Conservation (phyloP, 2,329 filamentous ascomycete genomes). For the Penicillium sp. region DNA sequence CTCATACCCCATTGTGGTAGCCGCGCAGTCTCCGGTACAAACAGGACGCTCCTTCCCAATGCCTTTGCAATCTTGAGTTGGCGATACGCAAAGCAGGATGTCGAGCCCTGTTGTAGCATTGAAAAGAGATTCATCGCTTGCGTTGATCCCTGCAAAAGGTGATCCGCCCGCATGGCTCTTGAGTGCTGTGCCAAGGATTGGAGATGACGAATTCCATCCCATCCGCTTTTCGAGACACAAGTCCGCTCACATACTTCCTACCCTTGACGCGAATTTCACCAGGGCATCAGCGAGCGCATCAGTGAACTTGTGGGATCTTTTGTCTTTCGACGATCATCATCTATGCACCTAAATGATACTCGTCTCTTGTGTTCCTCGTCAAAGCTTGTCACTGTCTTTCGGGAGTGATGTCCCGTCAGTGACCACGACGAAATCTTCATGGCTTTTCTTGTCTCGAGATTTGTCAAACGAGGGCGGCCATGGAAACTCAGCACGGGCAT, state of each 20-base stretch:
- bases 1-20: slow-evolving; percentile 22
- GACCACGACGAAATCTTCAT: slow-evolving; percentile 3
- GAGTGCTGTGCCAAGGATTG: slow-evolving; percentile 31
- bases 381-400: slow-evolving; percentile 8
- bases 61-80: slow-evolving; percentile 28
- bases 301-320: slow-evolving; percentile 40
- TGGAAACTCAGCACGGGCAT: slow-evolving; percentile 7
- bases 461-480: slow-evolving; percentile 6
- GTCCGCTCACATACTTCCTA: slow-evolving; percentile 19
- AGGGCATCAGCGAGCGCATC: slow-evolving; percentile 51
- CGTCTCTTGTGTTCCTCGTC: slow-evolving; percentile 3
- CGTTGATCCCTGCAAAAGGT: slow-evolving; percentile 51
- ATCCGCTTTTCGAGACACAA: slow-evolving; percentile 26
- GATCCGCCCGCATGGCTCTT: slow-evolving; percentile 20
- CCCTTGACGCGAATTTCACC: slow-evolving; percentile 13
- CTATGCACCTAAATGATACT: not conserved
- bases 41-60: slow-evolving; percentile 33
- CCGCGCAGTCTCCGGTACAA: slow-evolving; percentile 27
- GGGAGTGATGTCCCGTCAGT: slow-evolving; percentile 19
- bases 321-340: slow-evolving; percentile 8
- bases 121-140: slow-evolving; percentile 28
- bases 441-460: slow-evolving; percentile 1
- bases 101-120: slow-evolving; percentile 55
- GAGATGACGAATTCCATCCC: slow-evolving; percentile 23
- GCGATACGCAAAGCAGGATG: slow-evolving; percentile 41